Conservation (phyloP, 2,329 filamentous ascomycete genomes). For the Cladosporium colombiae region DNA sequence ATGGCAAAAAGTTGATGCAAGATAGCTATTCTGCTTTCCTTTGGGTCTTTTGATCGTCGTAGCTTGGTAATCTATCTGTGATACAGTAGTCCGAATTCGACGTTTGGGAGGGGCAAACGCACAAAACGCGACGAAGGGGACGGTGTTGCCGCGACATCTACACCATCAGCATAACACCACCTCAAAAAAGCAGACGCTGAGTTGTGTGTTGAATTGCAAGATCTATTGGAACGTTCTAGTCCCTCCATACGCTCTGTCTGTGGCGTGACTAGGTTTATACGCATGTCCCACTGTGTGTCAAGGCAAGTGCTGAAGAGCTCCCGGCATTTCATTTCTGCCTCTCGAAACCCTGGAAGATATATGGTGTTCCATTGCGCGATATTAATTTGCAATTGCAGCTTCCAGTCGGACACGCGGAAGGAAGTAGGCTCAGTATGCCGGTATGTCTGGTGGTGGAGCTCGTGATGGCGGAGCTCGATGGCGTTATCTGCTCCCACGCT, state of each 20-base stretch:
- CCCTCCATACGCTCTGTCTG: not conserved
- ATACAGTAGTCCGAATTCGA: not conserved
- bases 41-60: not conserved
- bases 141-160: not conserved
- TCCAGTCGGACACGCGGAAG: not conserved
- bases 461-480: constrained; percentile 16
- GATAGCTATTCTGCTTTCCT: not conserved
- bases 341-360: not conserved
- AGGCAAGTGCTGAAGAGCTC: not conserved
- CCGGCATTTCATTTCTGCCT: not conserved
- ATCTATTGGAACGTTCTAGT: not conserved
- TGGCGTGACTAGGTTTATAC: not conserved
- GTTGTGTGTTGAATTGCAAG: not conserved
- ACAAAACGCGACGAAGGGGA: not conserved
- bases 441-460: not conserved
- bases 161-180: not conserved
- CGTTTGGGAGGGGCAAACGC: not conserved
- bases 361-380: not conserved
- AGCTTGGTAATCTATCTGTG: not conserved
- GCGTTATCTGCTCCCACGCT: constrained; percentile 15
- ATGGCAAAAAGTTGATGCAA: not conserved
- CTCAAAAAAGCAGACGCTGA: not conserved
- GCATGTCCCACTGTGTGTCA: not conserved
- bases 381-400: not conserved
- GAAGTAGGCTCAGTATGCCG: not conserved